Evolutionary conservation across 1,284 basidiomycete genomes (phyloP).

Genomic region (Schizophyllum amplum): DNA sequence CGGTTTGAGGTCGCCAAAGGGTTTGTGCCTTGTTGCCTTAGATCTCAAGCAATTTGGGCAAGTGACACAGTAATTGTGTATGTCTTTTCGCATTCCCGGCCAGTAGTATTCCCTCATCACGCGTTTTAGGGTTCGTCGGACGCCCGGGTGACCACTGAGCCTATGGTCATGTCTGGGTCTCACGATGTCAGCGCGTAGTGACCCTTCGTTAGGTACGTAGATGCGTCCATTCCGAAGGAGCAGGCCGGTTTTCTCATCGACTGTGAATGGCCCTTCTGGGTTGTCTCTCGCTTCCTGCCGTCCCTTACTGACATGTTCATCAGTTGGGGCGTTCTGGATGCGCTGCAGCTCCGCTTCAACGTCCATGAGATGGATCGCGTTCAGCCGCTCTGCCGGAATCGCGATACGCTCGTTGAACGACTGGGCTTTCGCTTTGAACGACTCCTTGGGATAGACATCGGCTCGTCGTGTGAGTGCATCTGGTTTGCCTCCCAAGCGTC

Average conservation of each 20-base stretch:
- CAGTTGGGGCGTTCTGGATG: background rate
- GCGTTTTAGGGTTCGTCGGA: constrained; percentile 3
- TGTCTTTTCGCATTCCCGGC: constrained; percentile 12
- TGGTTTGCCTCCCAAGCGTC: constrained; percentile 14
- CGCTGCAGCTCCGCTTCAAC: constrained; percentile 3
- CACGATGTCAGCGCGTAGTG: too few species aligned
- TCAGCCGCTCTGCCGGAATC: too few species aligned
- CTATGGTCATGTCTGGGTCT: constrained; percentile 8
- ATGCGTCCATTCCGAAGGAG: constrained; percentile 9
- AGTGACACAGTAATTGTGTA: constrained; percentile 15
- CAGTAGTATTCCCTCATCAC: constrained; percentile 12
- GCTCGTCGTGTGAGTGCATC: constrained; percentile 22
- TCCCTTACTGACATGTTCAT: background rate
- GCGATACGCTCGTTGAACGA: too few species aligned
- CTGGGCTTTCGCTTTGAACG: too few species aligned
- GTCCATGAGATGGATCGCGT: constrained; percentile 9
- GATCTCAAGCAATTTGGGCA: constrained; percentile 19
- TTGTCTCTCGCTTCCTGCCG: background rate
- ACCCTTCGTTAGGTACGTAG: constrained; percentile 13
- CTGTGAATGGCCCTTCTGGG: background rate
- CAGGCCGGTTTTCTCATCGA: constrained; percentile 6
- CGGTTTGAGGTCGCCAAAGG: constrained; percentile 17
- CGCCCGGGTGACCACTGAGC: constrained; percentile 12
- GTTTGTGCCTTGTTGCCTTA: constrained; percentile 17
- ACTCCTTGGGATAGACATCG: constrained; percentile 16